Conservation (phyloP, 2,329 filamentous ascomycete species). For the Colletotrichum aenigma region DNA sequence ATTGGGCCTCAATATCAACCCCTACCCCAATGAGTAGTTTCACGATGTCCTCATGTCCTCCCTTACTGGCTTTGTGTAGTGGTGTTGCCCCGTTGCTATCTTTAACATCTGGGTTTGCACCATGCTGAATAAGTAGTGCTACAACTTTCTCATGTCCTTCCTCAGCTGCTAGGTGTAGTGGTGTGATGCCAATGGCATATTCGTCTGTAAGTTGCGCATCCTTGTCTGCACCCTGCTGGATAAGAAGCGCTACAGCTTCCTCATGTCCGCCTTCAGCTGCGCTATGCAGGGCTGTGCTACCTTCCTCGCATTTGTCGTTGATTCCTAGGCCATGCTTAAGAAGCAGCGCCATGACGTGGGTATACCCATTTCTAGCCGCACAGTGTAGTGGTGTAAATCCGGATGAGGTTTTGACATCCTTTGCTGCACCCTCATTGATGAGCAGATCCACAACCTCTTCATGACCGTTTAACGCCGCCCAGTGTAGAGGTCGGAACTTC, state of each 20-base stretch:
- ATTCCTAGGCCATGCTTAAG: not conserved
- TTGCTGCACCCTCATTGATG: not conserved
- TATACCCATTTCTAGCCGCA: accelerated
- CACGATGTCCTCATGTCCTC: not conserved
- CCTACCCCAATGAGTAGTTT: accelerated
- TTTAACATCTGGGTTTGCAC: not conserved
- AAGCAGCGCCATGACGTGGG: not conserved
- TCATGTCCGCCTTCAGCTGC: not conserved
- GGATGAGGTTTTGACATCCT: not conserved
- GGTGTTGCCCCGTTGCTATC: accelerated
- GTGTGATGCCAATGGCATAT: not conserved
- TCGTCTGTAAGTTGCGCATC: not conserved
- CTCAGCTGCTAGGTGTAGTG: accelerated
- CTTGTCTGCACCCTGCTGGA: not conserved
- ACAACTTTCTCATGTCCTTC: not conserved
- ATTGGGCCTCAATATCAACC: not conserved
- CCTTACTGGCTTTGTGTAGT: accelerated
- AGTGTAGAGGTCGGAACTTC: not conserved
- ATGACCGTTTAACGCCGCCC: not conserved
- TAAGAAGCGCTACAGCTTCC: accelerated
- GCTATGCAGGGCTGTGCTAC: not conserved
- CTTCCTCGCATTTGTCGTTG: not conserved
- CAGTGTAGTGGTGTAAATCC: not conserved
- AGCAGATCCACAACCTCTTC: not conserved
- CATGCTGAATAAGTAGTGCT: not conserved